Evolutionary conservation across 2,329 filamentous ascomycete genomes (phyloP).

Genomic region (Nothophoma quercina): DNA sequence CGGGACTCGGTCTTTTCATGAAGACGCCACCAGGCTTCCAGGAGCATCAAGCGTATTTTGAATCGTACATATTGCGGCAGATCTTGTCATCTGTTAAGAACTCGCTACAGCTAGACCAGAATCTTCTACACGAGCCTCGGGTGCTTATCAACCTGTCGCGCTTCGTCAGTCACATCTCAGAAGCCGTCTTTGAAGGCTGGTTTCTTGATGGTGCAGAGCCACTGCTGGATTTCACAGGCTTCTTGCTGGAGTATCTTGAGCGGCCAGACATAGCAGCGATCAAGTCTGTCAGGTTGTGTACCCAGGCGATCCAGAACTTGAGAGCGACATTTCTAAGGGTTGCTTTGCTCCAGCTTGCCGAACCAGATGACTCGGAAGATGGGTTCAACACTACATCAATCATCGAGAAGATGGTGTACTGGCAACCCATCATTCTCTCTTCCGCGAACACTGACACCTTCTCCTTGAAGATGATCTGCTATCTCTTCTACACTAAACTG

Average conservation of each 20-base stretch:
- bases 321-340: slow-evolving; percentile 80
- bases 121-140: slow-evolving; percentile 78
- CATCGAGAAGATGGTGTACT: slow-evolving; percentile 88
- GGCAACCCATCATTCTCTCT: slow-evolving; percentile 89
- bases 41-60: slow-evolving; percentile 94
- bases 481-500: slow-evolving; percentile 89
- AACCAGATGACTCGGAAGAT: slow-evolving; percentile 73
- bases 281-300: slow-evolving; percentile 92
- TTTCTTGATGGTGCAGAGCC: slow-evolving; percentile 87
- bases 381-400: slow-evolving; percentile 73
- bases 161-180: slow-evolving; percentile 80
- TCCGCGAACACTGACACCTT: slow-evolving; percentile 80
- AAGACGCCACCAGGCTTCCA: slow-evolving; percentile 92
- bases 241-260: slow-evolving; percentile 86
- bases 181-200: slow-evolving; percentile 95
- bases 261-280: slow-evolving; percentile 79
- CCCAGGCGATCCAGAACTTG: slow-evolving; percentile 78
- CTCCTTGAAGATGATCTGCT: slow-evolving; percentile 86
- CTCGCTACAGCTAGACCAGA: slow-evolving; percentile 74
- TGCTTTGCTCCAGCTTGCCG: slow-evolving; percentile 81
- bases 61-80: slow-evolving; percentile 83
- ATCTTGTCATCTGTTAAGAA: slow-evolving; percentile 75
- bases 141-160: slow-evolving; percentile 86
- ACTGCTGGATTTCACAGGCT: slow-evolving; percentile 85
- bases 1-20: slow-evolving; percentile 82